Base-by-base conservation (phyloP, 495 filamentous ascomycete species). In the Poronia punctata region DNA sequence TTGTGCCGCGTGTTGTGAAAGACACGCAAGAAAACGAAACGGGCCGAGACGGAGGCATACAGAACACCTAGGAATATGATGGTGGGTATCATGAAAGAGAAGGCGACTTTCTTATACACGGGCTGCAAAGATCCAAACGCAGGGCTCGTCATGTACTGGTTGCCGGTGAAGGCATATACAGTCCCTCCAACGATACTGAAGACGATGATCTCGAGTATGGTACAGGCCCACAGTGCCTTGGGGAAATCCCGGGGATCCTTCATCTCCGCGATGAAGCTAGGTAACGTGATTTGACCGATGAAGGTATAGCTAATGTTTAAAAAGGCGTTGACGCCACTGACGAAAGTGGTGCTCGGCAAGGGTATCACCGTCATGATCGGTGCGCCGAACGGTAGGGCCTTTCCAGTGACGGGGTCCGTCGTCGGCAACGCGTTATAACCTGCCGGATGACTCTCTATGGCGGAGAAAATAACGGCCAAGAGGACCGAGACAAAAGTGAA, bases 231-330 rank as follows among this genome's bases (percentile, higher is more conserved):
- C 2, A 94, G 72, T 16, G 87, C 86, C 61, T 93, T 93, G 54
- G 85, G 87, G 59, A 94, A 94, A 47, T 94, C 87, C 41, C 71
- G 54, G 0, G 87, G 87, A 24, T 92, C 75, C 54, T 77, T 80
- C 87, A 94, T 94, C 57, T 94, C 87, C 4, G 87, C 87, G 47
- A 94, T 94, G 67, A 94, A 94, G 51, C 80, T 85, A 2, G 87
- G 87, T 17, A 94, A 69, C 0, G 87, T 94, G 59, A 94, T 94
- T 57, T 94, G 87, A 3, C 87, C 87, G 48, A 94, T 92, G 62
- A 94, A 92, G 5, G 87, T 94, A 60, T 92, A 94, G 61, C 76
- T 58, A 54, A 94, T 93, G 59, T 94, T 94, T 48, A 93, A 64
- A 64, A 92, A 92, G 2, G 86, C 87, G 34, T 75, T 86, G 63